phyloP scores from a whole-genome alignment of 2,329 filamentous ascomycete species.

The Fusarium nygamai region DNA sequence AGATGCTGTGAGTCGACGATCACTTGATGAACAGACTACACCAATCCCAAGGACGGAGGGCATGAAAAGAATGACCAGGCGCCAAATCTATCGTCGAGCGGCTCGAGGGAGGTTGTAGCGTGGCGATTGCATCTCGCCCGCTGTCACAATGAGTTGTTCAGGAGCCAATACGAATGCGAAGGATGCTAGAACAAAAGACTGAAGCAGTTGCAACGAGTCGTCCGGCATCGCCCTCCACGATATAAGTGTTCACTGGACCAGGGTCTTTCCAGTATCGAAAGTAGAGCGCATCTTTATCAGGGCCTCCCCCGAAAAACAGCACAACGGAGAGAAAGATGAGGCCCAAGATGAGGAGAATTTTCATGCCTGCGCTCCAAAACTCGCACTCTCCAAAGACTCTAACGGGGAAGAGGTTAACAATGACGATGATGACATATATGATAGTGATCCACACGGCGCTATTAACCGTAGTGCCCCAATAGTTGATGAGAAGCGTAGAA shows the following conservation, averaged over 20 bases:
- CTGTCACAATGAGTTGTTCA: constrained; percentile 42
- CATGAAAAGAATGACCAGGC: constrained; percentile 56
- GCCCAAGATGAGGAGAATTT: neutral
- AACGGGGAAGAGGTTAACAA: neutral
- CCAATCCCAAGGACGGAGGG: neutral
- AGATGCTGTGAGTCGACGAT: neutral
- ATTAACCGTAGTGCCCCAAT: neutral
- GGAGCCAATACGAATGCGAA: constrained; percentile 38
- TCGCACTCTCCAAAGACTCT: neutral
- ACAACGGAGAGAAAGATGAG: neutral
- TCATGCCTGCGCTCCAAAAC: neutral
- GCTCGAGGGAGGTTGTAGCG: constrained; percentile 42
- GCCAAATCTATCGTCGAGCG: constrained; percentile 38
- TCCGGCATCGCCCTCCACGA: neutral
- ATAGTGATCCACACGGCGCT: neutral
- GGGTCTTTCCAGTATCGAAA: neutral
- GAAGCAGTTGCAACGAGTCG: constrained; percentile 49
- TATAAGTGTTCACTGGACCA: neutral
- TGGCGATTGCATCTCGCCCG: constrained; percentile 45
- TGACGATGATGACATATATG: neutral
- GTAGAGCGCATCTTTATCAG: neutral
- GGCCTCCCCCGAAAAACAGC: neutral
- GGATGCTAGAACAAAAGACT: constrained; percentile 53
- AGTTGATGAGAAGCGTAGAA: neutral
- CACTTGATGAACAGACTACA: neutral